Conservation (phyloP, 495 filamentous ascomycete species). For the Clohesyomyces aquaticus region DNA sequence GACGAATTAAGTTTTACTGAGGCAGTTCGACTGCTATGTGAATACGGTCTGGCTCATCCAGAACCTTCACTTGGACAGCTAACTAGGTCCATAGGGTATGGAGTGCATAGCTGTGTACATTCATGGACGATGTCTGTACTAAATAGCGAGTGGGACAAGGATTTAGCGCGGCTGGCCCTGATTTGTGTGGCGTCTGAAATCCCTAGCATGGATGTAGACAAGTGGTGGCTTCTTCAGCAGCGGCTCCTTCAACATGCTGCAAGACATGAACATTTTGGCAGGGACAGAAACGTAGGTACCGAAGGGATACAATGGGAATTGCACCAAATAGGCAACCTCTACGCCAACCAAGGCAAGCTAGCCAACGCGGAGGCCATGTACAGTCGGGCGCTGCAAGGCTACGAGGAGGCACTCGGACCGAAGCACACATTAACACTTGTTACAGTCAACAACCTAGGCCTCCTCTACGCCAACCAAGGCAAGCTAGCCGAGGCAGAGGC, state of each 20-base stretch:
- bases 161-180: slow-evolving; percentile 17
- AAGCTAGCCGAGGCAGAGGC: too few species aligned
- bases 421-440: background rate
- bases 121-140: slow-evolving; percentile 29
- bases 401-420: background rate
- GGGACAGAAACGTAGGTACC: background rate
- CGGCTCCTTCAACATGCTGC: slow-evolving; percentile 26
- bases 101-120: slow-evolving; percentile 22
- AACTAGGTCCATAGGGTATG: background rate
- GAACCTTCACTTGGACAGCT: background rate
- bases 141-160: slow-evolving; percentile 20
- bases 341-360: background rate
- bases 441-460: too few species aligned
- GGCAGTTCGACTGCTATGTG: background rate
- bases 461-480: too few species aligned
- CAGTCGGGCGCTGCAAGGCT: background rate
- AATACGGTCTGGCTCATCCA: background rate
- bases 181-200: slow-evolving; percentile 21
- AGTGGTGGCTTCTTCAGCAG: slow-evolving; percentile 17
- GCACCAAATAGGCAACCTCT: background rate
- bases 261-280: slow-evolving; percentile 8
- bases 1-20: background rate
- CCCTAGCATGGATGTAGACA: slow-evolving; percentile 6
- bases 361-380: background rate
- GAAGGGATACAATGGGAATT: background rate